Evolutionary conservation across 371 early-diverging fungal species (phyloP).

Genomic region (Syncephalastrum contaminatum): DNA sequence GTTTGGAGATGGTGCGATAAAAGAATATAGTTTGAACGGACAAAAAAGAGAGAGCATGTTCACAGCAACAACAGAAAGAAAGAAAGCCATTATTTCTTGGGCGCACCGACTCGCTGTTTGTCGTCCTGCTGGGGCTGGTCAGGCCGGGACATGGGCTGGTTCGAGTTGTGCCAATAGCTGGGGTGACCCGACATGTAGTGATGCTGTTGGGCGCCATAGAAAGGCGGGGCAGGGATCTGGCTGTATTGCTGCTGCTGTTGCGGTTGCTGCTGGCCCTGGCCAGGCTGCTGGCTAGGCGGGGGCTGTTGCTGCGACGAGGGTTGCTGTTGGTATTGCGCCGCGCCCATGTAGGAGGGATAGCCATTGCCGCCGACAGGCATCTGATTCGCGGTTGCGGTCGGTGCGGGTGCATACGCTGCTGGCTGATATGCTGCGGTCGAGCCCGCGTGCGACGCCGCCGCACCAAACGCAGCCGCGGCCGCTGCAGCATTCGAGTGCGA

Average conservation of each 20-base stretch:
- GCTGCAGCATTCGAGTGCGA: conserved; percentile 10
- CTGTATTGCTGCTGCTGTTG: conserved; percentile 27
- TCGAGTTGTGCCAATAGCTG: conserved; percentile 32
- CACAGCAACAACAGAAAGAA: background rate
- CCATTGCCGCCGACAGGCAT: conserved; percentile 20
- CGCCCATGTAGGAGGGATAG: conserved; percentile 26
- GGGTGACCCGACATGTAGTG: conserved; percentile 38
- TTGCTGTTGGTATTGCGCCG: conserved; percentile 10
- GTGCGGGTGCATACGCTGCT: conserved; percentile 13
- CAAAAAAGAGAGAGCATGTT: no score
- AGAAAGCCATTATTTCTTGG: conserved; percentile 12
- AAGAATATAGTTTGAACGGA: background rate
- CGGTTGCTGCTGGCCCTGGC: conserved; percentile 14
- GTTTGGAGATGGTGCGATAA: background rate
- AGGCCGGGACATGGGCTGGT: conserved; percentile 11
- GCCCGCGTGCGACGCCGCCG: conserved; percentile 12
- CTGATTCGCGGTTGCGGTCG: conserved; percentile 11
- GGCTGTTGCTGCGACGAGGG: conserved; percentile 10
- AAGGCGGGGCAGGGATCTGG: conserved; percentile 32
- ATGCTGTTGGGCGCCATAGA: conserved; percentile 36
- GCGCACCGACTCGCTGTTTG: conserved; percentile 15
- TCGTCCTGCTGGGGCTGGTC: conserved; percentile 27
- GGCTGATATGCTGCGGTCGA: conserved; percentile 10
- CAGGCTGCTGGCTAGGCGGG: conserved; percentile 12
- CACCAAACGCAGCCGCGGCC: conserved; percentile 8